Conservation (phyloP, 2,329 filamentous ascomycete genomes). For the Blastomyces emzantsi region DNA sequence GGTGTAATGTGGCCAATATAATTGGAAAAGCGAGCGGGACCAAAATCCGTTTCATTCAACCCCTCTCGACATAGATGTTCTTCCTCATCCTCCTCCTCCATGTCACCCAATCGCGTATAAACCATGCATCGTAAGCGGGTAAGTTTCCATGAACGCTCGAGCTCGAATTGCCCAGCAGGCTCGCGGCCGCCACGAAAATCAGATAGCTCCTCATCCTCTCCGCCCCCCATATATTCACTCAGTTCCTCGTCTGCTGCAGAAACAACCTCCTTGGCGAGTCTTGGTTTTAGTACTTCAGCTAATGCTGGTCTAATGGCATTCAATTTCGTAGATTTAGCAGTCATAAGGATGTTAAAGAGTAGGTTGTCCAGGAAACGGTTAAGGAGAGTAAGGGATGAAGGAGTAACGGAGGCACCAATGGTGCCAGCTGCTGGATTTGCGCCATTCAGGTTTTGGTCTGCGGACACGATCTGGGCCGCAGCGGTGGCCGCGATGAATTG, state of each 20-base stretch:
- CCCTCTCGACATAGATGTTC: slow-evolving; percentile 74
- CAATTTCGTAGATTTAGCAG: slow-evolving; percentile 69
- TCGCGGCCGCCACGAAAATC: slow-evolving; percentile 46
- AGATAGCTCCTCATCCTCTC: slow-evolving; percentile 62
- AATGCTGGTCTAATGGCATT: slow-evolving; percentile 70
- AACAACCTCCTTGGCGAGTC: slow-evolving; percentile 77
- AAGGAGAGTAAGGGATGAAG: slow-evolving; percentile 63
- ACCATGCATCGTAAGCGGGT: slow-evolving; percentile 94
- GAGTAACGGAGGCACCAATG: slow-evolving; percentile 63
- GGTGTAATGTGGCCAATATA: slow-evolving; percentile 66
- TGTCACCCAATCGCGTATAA: slow-evolving; percentile 88
- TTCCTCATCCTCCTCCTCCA: slow-evolving; percentile 97
- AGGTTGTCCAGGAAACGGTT: slow-evolving; percentile 93
- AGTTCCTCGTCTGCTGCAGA: slow-evolving; percentile 78
- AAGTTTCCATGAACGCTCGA: slow-evolving; percentile 91
- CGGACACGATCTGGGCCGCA: slow-evolving; percentile 84
- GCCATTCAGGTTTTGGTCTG: slow-evolving; percentile 69
- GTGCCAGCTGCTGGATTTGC: slow-evolving; percentile 60
- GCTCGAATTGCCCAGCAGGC: slow-evolving; percentile 61
- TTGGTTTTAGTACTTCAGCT: slow-evolving; percentile 76
- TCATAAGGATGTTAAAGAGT: slow-evolving; percentile 78
- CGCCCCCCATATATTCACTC: slow-evolving; percentile 73
- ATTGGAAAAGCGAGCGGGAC: slow-evolving; percentile 47
- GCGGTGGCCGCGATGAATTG: slow-evolving; percentile 82
- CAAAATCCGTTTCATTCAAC: slow-evolving; percentile 49